Percentiles rank a stretch among this genome's conserved stretches.
These are phyloP conservation scores for Viola odorata DNA, from an alignment of 345 rosid genomes.

Conservation along the genomic window DNA sequence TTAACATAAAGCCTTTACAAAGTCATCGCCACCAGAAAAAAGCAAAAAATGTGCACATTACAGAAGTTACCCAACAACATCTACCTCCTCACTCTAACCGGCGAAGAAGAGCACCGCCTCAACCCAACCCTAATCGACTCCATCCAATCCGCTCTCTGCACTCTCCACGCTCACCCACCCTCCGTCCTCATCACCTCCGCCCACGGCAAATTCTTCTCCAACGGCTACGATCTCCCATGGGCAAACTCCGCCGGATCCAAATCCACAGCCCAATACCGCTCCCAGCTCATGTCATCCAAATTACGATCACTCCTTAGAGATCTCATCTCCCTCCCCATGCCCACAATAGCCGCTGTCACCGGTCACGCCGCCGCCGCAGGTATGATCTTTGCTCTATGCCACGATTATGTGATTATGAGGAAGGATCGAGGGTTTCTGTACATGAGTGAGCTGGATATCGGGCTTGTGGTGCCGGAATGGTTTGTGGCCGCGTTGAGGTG, in stretches of 20 bases:
- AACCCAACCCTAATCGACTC: slow-evolving; percentile 14
- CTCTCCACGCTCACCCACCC: slow-evolving; percentile 2
- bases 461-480: slow-evolving; percentile 18
- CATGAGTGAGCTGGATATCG: slow-evolving; percentile 23
- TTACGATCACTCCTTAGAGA: background rate
- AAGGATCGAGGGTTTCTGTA: slow-evolving; percentile 19
- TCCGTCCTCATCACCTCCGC: slow-evolving; percentile 15
- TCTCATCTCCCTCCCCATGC: slow-evolving; percentile 23
- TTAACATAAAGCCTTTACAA: too few species aligned
- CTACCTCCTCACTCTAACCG: slow-evolving; percentile 15
- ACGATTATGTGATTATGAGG: slow-evolving; percentile 20
- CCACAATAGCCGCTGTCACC: slow-evolving; percentile 18
- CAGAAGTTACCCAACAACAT: slow-evolving; percentile 10
- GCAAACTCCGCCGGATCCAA: slow-evolving; percentile 1
- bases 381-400: slow-evolving; percentile 11
- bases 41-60: slow-evolving; percentile 10
- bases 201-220: slow-evolving; percentile 21
- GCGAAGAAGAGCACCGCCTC: slow-evolving; percentile 18
- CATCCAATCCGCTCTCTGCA: slow-evolving; percentile 7
- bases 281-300: slow-evolving; percentile 11
- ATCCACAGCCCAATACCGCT: background rate
- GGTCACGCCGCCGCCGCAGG: slow-evolving; percentile 23
- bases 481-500: slow-evolving; percentile 7
- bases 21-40: too few species aligned
- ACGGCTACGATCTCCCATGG: slow-evolving; percentile 20